These are phyloP conservation scores for Taiozyma onychis DNA, from an alignment of 1,139 yeast genomes.

Conservation along the genomic window DNA sequence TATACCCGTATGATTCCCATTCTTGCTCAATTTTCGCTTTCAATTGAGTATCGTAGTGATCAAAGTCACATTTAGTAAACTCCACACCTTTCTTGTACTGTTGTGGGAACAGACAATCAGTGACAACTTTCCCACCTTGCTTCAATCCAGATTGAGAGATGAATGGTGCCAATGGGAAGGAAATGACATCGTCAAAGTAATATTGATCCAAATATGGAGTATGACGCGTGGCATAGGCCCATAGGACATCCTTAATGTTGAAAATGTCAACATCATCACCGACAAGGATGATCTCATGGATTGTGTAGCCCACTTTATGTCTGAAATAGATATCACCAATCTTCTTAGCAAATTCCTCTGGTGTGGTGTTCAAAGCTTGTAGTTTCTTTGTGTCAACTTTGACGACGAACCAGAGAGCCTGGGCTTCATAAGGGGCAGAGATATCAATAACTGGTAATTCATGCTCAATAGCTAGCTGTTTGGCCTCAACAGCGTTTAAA, in stretches of 20 bases:
- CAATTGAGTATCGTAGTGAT: conserved; percentile 8
- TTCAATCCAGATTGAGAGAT: conserved; percentile 13
- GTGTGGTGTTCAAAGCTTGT: conserved; percentile 14
- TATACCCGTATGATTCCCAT: conserved; percentile 10
- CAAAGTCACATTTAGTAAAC: conserved; percentile 13
- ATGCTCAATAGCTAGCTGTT: conserved; percentile 4
- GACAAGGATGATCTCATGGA: conserved; percentile 20
- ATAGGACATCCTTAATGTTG: conserved; percentile 18
- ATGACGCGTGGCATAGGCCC: conserved; percentile 24
- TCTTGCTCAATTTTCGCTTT: conserved; percentile 7
- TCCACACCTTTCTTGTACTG: conserved; percentile 12
- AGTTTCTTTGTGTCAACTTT: conserved; percentile 16
- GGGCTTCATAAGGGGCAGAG: conserved; percentile 22
- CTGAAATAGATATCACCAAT: conserved; percentile 16
- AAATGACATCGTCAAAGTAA: conserved; percentile 13
- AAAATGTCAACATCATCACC: conserved; percentile 24
- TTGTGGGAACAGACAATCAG: conserved; percentile 18
- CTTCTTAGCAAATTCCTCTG: conserved; percentile 13
- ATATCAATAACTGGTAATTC: conserved; percentile 17
- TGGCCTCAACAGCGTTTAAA: conserved; percentile 16
- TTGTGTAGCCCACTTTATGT: conserved; percentile 12
- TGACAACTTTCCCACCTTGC: conserved; percentile 22
- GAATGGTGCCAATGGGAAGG: conserved; percentile 22
- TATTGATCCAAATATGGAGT: conserved; percentile 20
- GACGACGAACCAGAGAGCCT: conserved; percentile 20